Evolutionary conservation across 495 filamentous ascomycete species (phyloP).

Genomic region (Daldinia caldariorum): DNA sequence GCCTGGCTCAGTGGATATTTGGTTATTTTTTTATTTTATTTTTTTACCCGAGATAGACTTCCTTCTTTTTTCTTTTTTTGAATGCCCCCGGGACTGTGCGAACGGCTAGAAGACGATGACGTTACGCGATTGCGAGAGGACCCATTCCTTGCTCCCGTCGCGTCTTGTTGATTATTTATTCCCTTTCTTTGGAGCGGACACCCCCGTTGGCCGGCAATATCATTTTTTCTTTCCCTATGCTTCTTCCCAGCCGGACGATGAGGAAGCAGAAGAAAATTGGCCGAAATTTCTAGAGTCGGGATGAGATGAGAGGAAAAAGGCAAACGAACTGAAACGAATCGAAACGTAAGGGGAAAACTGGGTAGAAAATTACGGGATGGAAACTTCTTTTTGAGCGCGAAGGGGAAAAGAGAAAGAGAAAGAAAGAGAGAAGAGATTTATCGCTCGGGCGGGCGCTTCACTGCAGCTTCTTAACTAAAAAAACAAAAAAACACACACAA

Average conservation of each 20-base stretch:
- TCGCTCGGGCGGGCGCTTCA: slow-evolving; percentile 27
- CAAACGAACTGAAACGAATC: no score
- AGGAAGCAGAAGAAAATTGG: slow-evolving; percentile 36
- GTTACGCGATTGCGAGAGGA: slow-evolving; percentile 13
- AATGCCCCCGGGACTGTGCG: slow-evolving; percentile 30
- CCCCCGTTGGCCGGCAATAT: slow-evolving; percentile 27
- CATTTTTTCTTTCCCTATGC: background rate
- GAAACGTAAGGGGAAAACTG: slow-evolving; percentile 11
- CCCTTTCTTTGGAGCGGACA: slow-evolving; percentile 9
- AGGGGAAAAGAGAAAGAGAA: slow-evolving; percentile 28
- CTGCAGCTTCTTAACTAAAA: background rate
- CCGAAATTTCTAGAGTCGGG: slow-evolving; percentile 35
- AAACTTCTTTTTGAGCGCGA: slow-evolving; percentile 3
- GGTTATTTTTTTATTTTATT: slow-evolving; percentile 31
- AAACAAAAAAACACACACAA: slow-evolving; percentile 5
- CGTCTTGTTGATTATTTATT: slow-evolving; percentile 7
- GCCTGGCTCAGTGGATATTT: slow-evolving; percentile 28
- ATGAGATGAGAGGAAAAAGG: slow-evolving; percentile 10
- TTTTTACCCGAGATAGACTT: slow-evolving; percentile 45
- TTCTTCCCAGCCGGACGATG: slow-evolving; percentile 31
- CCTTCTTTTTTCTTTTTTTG: slow-evolving; percentile 35
- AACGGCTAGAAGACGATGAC: slow-evolving; percentile 7
- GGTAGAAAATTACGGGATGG: slow-evolving; percentile 29
- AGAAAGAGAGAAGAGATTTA: slow-evolving; percentile 22
- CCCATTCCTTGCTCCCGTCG: background rate